Conservation (phyloP, 2,329 filamentous ascomycete genomes). For the Pyricularia sp. region DNA sequence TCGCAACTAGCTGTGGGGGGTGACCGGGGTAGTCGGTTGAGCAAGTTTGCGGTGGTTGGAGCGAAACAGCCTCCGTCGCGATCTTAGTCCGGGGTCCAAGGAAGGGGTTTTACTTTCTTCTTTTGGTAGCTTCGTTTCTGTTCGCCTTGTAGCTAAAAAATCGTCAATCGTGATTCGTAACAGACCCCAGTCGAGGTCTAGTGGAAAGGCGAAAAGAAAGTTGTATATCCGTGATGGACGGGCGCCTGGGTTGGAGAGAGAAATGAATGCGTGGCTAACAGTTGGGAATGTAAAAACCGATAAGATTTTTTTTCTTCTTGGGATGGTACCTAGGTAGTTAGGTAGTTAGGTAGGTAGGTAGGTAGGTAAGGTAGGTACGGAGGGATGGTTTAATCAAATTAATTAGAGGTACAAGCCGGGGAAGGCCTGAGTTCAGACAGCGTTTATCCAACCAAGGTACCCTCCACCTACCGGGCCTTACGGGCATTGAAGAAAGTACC, state of each 20-base stretch:
- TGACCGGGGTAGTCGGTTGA: slow-evolving; percentile 1
- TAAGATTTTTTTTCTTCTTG: background rate
- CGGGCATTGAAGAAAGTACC: too few species aligned
- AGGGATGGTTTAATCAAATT: background rate
- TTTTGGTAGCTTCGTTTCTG: background rate
- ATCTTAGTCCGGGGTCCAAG: background rate
- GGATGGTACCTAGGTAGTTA: too few species aligned
- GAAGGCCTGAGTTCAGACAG: too few species aligned
- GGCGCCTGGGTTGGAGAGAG: too few species aligned
- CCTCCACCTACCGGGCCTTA: too few species aligned
- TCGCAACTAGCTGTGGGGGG: background rate
- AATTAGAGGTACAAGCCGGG: too few species aligned
- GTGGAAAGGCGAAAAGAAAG: background rate
- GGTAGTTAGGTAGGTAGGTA: too few species aligned
- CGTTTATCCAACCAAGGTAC: too few species aligned
- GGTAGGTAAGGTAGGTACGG: background rate
- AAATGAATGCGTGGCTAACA: background rate
- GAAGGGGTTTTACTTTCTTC: background rate
- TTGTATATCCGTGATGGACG: background rate
- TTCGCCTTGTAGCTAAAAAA: background rate
- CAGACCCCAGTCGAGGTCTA: background rate
- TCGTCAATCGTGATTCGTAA: background rate
- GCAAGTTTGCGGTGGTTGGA: slow-evolving; percentile 6
- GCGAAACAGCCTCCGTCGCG: slow-evolving; percentile 1
- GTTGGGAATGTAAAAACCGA: background rate